These are phyloP conservation scores for Malania oleifera DNA, from an alignment of 164 flowering plant genomes.

Conservation along the genomic window DNA sequence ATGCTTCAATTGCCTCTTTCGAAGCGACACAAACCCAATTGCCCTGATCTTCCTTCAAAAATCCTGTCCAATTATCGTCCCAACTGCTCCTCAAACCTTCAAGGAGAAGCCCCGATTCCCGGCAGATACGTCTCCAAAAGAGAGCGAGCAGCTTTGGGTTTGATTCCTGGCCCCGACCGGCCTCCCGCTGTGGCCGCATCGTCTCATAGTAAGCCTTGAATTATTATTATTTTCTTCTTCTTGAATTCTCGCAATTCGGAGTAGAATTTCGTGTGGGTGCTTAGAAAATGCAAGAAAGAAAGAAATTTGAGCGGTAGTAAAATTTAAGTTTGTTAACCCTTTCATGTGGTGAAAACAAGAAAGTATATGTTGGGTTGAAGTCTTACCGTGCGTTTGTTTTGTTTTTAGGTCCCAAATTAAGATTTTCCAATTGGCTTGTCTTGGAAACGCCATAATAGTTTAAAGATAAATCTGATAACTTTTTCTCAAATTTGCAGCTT, in stretches of 20 bases:
- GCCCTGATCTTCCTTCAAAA: constrained; percentile 1
- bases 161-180: constrained; percentile 17
- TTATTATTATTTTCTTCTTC: not conserved
- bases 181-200: constrained; percentile 19
- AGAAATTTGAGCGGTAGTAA: too few species aligned
- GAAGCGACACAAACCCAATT: constrained; percentile 27
- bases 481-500: too few species aligned
- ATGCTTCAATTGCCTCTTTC: constrained; percentile 12
- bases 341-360: too few species aligned
- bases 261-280: not conserved
- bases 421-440: too few species aligned
- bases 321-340: too few species aligned
- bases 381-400: too few species aligned
- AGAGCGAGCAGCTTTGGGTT: constrained; percentile 43
- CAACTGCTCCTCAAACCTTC: constrained; percentile 2
- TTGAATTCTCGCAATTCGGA: not conserved
- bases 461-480: too few species aligned
- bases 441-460: too few species aligned
- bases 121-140: constrained; percentile 83
- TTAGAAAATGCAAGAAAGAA: not conserved
- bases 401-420: too few species aligned
- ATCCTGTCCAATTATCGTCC: constrained; percentile 4
- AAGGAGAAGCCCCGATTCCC: constrained; percentile 39
- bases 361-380: too few species aligned
- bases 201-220: constrained; percentile 22